Conservation (phyloP, 169 alveolate species). For the Condylostoma magnum region DNA sequence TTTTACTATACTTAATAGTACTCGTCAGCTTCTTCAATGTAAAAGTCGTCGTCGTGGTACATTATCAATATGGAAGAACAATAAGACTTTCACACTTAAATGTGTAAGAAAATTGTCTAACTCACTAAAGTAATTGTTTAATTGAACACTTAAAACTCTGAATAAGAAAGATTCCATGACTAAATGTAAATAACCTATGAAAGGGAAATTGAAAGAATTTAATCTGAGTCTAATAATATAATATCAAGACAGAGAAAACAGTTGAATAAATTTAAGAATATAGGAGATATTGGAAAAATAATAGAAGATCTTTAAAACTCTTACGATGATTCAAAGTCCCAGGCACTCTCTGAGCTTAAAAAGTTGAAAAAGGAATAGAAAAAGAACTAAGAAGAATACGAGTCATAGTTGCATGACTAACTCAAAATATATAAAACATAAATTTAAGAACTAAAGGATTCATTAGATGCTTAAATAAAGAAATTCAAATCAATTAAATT, state of each 20-base stretch:
- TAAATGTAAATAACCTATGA: conserved; percentile 71
- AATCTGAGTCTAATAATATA: conserved; percentile 69
- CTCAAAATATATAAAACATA: conserved; percentile 50
- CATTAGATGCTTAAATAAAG: conserved; percentile 53
- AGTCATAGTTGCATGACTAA: conserved; percentile 45
- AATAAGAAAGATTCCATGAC: conserved; percentile 38
- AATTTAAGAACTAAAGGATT: conserved; percentile 50
- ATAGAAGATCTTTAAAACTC: conserved; percentile 46
- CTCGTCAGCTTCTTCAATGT: too few relatives aligned
- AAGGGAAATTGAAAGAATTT: conserved; percentile 68
- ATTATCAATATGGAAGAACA: conserved; percentile 32
- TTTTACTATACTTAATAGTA: too few relatives aligned
- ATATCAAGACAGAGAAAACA: conserved; percentile 58
- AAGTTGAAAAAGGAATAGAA: conserved; percentile 50
- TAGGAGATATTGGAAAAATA: conserved; percentile 37
- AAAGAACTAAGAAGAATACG: conserved; percentile 48
- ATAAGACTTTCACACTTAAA: conserved; percentile 71
- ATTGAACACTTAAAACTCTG: conserved; percentile 81
- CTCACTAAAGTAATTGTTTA: conserved; percentile 84
- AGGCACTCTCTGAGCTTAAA: conserved; percentile 48
- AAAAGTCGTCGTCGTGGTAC: too few relatives aligned
- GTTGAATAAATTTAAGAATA: conserved; percentile 60
- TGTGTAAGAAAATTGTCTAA: conserved; percentile 85
- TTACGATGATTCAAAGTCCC: conserved; percentile 56
- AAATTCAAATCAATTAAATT: conserved; percentile 54